phyloP scores from a whole-genome alignment of 2,329 filamentous ascomycete genomes.

The Sporothrix brunneoviolacea region DNA sequence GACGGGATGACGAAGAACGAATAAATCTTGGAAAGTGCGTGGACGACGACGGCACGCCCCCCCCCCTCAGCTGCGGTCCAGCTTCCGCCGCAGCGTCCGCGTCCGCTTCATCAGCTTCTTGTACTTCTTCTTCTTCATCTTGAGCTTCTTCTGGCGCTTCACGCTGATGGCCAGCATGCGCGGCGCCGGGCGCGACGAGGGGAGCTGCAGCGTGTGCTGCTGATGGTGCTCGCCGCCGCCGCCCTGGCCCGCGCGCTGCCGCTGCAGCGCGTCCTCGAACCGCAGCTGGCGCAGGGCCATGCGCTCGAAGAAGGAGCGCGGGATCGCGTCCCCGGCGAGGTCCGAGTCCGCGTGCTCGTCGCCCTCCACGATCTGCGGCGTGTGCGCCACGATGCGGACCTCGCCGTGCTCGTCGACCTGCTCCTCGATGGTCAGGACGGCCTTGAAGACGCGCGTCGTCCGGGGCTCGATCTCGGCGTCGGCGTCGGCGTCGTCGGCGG shows the following conservation, averaged over 20 bases:
- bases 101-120: constrained; percentile 98
- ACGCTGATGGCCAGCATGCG: constrained; percentile 82
- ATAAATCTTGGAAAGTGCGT: background rate
- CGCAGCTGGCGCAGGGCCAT: constrained; percentile 58
- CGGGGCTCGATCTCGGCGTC: too few species aligned
- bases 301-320: constrained; percentile 61
- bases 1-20: too few species aligned
- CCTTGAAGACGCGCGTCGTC: constrained; percentile 53
- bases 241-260: constrained; percentile 30
- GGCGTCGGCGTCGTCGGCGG: constrained; percentile 20
- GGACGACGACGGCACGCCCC: background rate
- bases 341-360: background rate
- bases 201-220: constrained; percentile 1
- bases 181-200: constrained; percentile 5
- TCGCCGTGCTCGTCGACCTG: constrained; percentile 54
- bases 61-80: constrained; percentile 30
- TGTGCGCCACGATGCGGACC: constrained; percentile 55
- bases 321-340: constrained; percentile 13
- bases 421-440: constrained; percentile 61
- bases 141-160: constrained; percentile 83
- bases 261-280: constrained; percentile 43
- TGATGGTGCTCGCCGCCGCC: constrained; percentile 12
- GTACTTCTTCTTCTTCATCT: constrained; percentile 99
- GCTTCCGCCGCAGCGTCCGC: constrained; percentile 77
- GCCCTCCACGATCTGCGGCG: constrained; percentile 50